Evolutionary conservation across 106 monocot species (phyloP).

Genomic region (Dendrobium huoshanense): DNA sequence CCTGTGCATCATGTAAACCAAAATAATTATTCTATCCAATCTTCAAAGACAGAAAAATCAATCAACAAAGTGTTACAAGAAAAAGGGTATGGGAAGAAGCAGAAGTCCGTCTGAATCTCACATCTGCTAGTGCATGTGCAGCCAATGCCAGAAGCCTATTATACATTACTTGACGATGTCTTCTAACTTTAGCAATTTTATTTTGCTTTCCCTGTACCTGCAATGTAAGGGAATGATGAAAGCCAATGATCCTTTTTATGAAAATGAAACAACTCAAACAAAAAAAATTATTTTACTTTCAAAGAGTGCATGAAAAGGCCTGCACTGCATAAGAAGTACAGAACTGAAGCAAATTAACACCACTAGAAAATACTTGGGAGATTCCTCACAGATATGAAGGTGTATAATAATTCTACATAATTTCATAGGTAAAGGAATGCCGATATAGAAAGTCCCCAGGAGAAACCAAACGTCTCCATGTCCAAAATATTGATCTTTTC

Average conservation of each 20-base stretch:
- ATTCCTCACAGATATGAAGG: neutral
- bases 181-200: constrained; percentile 25
- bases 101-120: constrained; percentile 18
- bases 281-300: neutral
- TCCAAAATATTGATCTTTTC: neutral
- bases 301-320: neutral
- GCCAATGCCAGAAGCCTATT: constrained; percentile 68
- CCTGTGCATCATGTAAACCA: constrained; percentile 19
- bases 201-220: constrained; percentile 19
- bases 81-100: neutral
- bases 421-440: neutral
- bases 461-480: neutral
- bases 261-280: neutral
- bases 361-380: neutral
- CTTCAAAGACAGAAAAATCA: neutral
- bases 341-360: neutral
- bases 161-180: constrained; percentile 36
- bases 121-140: constrained; percentile 93
- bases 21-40: neutral
- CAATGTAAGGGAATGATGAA: neutral
- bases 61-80: neutral
- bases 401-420: neutral
- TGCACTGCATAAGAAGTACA: neutral
- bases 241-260: neutral
- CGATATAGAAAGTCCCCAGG: neutral